Evolutionary conservation across 192 early-diverging fungal genomes (phyloP), one percentile per base, ranked within the genome.

Genomic region (Entomortierella chlamydospora): DNA sequence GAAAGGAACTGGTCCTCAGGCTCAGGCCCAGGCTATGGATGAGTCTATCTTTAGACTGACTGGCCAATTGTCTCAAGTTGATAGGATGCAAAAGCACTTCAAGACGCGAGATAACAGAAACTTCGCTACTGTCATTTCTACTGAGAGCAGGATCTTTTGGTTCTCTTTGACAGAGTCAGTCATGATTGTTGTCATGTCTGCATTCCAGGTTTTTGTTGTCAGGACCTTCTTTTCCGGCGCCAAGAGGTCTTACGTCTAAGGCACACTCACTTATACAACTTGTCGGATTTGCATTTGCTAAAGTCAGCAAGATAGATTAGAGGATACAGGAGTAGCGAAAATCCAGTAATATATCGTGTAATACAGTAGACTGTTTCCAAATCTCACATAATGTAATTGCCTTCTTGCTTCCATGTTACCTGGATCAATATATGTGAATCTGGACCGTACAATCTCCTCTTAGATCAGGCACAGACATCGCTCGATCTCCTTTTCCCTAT

Each of bases 131-230:
- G 96, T 99, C 13, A 83, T 88, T 62, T 94, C 92, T 42, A 98
- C 96, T 0, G 91, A 95, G 81, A 87, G 83, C 58, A 85, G 92
- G 30, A 91, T 99, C 57, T 98, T 93, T 85, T 98, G 96, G 97
- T 98, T 98, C 86, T 93, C 95, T 33, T 68, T 90, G 18, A 57
- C 91, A 31, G 93, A 98, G 83, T 90, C 88, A 58, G 56, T 90
- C 49, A 73, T 92, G 42, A 94, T 99, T 49, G 86, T 98, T 33
- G 59, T 86, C 51, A 96, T 96, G 86, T 92, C 95, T 13, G 89
- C 90, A 13, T 68, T 95, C n/a, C 98, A 99, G 87, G 96, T 99
- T 23, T 95, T 93, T 83, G 92, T 95, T 28, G 94, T 99, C 70
- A 91, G 91, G 81, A 93, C 88, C 25, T 96, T 99, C 89, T 99